Evolutionary conservation across 805 yeast genomes (phyloP).

Genomic region (Metschnikowia lachancei): DNA sequence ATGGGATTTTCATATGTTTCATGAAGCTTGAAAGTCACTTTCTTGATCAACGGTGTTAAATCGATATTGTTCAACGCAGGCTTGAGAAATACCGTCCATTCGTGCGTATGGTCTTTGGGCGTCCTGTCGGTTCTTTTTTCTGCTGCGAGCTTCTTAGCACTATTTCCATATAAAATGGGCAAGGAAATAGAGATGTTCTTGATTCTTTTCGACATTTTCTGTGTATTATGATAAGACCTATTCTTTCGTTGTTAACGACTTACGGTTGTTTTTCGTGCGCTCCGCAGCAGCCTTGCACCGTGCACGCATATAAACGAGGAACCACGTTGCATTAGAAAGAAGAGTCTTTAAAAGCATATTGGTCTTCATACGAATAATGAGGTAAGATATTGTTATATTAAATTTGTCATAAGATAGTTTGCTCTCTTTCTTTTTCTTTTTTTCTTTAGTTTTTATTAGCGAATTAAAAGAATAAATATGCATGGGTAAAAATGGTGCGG

Average conservation of each 20-base stretch:
- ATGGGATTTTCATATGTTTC: constrained; percentile 88
- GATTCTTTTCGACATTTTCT: constrained; percentile 24
- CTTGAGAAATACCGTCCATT: constrained; percentile 91
- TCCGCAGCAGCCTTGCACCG: neutral
- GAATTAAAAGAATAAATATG: too few species aligned
- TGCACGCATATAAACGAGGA: too few species aligned
- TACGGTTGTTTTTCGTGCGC: neutral
- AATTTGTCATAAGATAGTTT: too few species aligned
- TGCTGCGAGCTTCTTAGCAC: constrained; percentile 60
- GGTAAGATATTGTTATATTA: too few species aligned
- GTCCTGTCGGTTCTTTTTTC: constrained; percentile 51
- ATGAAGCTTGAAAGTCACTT: constrained; percentile 91
- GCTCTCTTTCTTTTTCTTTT: too few species aligned
- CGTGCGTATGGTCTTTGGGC: constrained; percentile 89
- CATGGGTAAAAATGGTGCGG: too few species aligned
- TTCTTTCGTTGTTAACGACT: neutral
- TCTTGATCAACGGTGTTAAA: constrained; percentile 73
- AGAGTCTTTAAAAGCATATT: too few species aligned
- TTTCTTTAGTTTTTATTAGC: too few species aligned
- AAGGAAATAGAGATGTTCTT: constrained; percentile 56
- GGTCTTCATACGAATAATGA: too few species aligned
- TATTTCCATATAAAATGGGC: constrained; percentile 80
- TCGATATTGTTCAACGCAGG: constrained; percentile 71
- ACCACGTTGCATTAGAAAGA: too few species aligned
- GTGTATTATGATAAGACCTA: neutral